phyloP scores from a whole-genome alignment of 176 grass and related monocot species.

The Poa annua region DNA sequence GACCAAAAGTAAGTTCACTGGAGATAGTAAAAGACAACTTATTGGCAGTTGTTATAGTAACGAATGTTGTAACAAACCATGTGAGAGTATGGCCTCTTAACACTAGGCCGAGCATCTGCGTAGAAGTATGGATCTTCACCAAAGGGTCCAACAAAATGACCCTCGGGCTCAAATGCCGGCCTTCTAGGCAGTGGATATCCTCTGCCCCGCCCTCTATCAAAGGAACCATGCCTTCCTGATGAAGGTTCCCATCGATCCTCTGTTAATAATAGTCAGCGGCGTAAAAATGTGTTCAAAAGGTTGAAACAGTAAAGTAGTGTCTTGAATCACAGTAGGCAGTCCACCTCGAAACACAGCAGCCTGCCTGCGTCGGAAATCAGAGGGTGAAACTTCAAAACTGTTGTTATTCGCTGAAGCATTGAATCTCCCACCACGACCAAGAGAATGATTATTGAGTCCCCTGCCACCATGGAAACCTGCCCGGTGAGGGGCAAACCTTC shows the following conservation, averaged over 20 bases:
- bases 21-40: neutral
- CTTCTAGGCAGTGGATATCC: constrained; percentile 46
- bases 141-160: constrained; percentile 47
- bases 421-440: constrained; percentile 43
- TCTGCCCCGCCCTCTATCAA: constrained; percentile 41
- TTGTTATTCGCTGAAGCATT: constrained; percentile 23
- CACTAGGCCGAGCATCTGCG: constrained; percentile 37
- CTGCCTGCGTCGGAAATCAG: constrained; percentile 45
- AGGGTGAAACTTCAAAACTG: constrained; percentile 35
- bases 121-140: constrained; percentile 53
- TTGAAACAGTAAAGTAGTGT: constrained; percentile 8
- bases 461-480: constrained; percentile 54
- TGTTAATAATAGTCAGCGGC: neutral
- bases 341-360: constrained; percentile 48
- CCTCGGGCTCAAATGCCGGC: constrained; percentile 45
- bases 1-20: constrained; percentile 18
- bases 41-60: neutral
- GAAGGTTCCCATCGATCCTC: constrained; percentile 45
- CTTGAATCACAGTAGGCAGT: neutral
- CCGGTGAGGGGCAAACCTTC: constrained; percentile 42
- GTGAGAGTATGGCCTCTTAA: constrained; percentile 50
- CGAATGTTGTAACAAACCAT: constrained; percentile 43
- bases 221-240: constrained; percentile 47
- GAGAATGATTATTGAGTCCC: constrained; percentile 34
- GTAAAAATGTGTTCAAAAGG: constrained; percentile 9